Base-by-base conservation (phyloP, 2,329 filamentous ascomycete genomes). In the Cladosporium sp. region DNA sequence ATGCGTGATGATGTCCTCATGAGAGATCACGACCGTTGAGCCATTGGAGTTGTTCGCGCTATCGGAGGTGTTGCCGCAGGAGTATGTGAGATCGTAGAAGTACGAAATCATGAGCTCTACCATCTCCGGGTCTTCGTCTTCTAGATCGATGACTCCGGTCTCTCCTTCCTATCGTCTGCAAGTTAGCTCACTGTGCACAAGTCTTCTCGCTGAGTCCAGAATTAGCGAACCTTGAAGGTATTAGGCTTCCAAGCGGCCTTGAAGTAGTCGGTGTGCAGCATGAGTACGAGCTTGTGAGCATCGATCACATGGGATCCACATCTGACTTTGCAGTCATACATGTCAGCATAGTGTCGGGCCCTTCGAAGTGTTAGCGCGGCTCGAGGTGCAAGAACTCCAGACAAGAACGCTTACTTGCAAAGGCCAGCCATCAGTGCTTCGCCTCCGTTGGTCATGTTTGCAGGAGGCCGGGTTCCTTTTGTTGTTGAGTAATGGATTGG, bases 251-350 rank as follows among this genome's bases (percentile, higher is more conserved):
- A 69, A 5, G 67, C 68, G n/a, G 60, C 59, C 28, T 30, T 60
- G 64, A 73, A 74, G 70, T 80, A 82, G 12, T 74, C 73, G 7
- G 78, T 80, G 51, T 80, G 76, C 36, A 78, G 77, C 70, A 77
- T 78, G 58, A 82, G 70, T 51, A 82, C 72, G 12, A 75, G 75
- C 66, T 78, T 79, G 70, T 82, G 80, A 4, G 80, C 80, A 24
- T 71, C 72, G 70, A 79, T 80, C 70, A 72, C 76, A 73, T 75
- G 74, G 24, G 69, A 66, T 52, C 79, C 79, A 72, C 76, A 80
- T 54, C 73, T 71, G 69, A 82, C 78, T 61, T 76, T 79, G 71
- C 81, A 76, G 73, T 82, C 80, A 66, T 77, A 78, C 68, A 79
- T 79, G 28, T 68, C 64, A 8, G 3, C 18, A 44, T n/a, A 44